phyloP scores from a whole-genome alignment of 176 grass and related monocot genomes.

The Zoysia pacifica region DNA sequence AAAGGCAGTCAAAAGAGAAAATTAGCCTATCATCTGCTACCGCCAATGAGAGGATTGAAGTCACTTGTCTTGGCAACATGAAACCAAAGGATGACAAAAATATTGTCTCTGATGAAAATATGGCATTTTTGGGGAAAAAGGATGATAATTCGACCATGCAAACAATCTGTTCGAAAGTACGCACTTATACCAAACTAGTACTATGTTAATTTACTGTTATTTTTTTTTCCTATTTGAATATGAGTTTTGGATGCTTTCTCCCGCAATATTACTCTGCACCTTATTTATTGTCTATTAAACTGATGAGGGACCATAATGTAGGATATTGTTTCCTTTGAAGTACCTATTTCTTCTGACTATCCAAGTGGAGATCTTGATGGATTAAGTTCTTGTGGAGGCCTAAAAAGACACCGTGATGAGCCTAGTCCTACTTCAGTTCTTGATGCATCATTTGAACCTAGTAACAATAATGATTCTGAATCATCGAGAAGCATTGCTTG shows the following conservation, averaged over 20 bases:
- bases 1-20: constrained; percentile 62
- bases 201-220: neutral
- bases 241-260: neutral
- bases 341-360: constrained; percentile 35
- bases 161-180: constrained; percentile 43
- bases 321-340: constrained; percentile 49
- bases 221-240: constrained; percentile 10
- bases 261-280: neutral
- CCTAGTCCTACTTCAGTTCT: constrained; percentile 84
- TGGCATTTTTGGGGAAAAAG: constrained; percentile 40
- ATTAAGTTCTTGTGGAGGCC: constrained; percentile 30
- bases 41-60: constrained; percentile 22
- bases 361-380: constrained; percentile 47
- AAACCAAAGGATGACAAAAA: constrained; percentile 14
- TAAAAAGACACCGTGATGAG: constrained; percentile 47
- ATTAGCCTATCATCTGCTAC: constrained; percentile 36
- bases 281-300: constrained; percentile 28
- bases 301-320: constrained; percentile 40
- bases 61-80: constrained; percentile 33
- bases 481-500: constrained; percentile 51
- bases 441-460: constrained; percentile 65
- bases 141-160: constrained; percentile 29
- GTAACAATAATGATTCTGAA: constrained; percentile 46
- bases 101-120: constrained; percentile 35
- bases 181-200: constrained; percentile 22